phyloP scores from a whole-genome alignment of 768 basidiomycete genomes.

The Xerocomus spinulosus region DNA sequence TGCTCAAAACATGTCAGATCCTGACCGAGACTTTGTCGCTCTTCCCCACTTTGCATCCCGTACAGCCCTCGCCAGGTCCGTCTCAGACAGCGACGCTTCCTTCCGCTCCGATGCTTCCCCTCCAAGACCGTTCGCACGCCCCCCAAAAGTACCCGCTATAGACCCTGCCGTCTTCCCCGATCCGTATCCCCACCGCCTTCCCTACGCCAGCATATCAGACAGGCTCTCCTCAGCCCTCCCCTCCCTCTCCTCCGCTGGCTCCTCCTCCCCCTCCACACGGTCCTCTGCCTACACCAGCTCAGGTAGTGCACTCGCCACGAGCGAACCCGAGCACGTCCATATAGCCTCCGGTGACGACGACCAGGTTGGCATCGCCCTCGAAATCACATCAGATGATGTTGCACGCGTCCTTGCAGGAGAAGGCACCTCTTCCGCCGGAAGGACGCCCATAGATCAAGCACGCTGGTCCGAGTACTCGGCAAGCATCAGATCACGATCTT shows the following conservation, averaged over 20 bases:
- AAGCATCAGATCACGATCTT: constrained; percentile 64
- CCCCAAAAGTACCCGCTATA: constrained; percentile 42
- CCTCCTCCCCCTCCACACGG: constrained; percentile 66
- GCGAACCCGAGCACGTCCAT: constrained; percentile 62
- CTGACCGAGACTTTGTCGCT: constrained; percentile 11
- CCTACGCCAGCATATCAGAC: constrained; percentile 36
- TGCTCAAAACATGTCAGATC: constrained; percentile 14
- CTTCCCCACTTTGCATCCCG: constrained; percentile 26
- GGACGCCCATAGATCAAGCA: constrained; percentile 55
- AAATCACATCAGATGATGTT: constrained; percentile 63
- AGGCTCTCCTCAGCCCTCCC: constrained; percentile 41
- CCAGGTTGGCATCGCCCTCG: constrained; percentile 46
- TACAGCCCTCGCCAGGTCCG: constrained; percentile 35
- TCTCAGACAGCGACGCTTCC: constrained; percentile 38
- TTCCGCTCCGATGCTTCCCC: constrained; percentile 35
- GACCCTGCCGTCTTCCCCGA: constrained; percentile 71
- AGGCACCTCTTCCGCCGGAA: constrained; percentile 41
- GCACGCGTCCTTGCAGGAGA: constrained; percentile 58
- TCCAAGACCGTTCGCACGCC: constrained; percentile 38
- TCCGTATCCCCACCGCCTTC: constrained; percentile 60
- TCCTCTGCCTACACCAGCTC: constrained; percentile 77
- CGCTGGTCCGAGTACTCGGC: constrained; percentile 76
- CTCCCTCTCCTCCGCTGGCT: constrained; percentile 64
- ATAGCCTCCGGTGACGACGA: constrained; percentile 60
- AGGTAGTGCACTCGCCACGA: constrained; percentile 55